Conservation (phyloP, 1,284 basidiomycete genomes). For the Amylostereum areolatum region DNA sequence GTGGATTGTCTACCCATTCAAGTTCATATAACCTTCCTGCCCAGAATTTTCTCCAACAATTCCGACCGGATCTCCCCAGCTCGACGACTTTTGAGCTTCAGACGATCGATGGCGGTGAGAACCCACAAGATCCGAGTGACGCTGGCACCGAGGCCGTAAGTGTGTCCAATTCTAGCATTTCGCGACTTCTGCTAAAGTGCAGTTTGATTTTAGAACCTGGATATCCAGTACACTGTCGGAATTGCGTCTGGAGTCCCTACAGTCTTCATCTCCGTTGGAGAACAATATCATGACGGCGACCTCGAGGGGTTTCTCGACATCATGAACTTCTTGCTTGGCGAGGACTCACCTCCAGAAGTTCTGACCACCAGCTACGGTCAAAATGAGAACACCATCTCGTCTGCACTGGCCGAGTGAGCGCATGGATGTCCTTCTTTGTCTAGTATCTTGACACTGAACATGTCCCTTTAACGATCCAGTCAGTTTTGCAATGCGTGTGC, state of each 20-base stretch:
- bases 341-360: conserved; percentile 19
- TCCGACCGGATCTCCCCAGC: conserved; percentile 23
- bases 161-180: conserved; percentile 42
- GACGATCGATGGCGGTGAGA: conserved; percentile 1
- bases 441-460: conserved; percentile 28
- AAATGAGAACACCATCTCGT: conserved; percentile 20
- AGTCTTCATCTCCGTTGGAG: conserved; percentile 44
- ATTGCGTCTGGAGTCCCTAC: conserved; percentile 57
- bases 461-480: conserved; percentile 21
- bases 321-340: conserved; percentile 18
- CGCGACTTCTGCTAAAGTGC: conserved; percentile 12
- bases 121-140: conserved; percentile 26
- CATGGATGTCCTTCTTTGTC: too few relatives aligned
- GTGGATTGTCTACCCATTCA: conserved; percentile 34
- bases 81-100: conserved; percentile 1
- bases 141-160: conserved; percentile 29
- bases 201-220: conserved; percentile 36
- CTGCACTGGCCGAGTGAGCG: not conserved
- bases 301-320: conserved; percentile 16
- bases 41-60: conserved; percentile 1
- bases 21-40: conserved; percentile 31
- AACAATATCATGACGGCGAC: conserved; percentile 19
- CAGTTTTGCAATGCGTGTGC: conserved; percentile 41
- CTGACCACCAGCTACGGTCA: conserved; percentile 20
- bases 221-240: conserved; percentile 60